These are phyloP conservation scores for Solanum phureja DNA, from an alignment of 257 asterid genomes.

Conservation along the genomic window DNA sequence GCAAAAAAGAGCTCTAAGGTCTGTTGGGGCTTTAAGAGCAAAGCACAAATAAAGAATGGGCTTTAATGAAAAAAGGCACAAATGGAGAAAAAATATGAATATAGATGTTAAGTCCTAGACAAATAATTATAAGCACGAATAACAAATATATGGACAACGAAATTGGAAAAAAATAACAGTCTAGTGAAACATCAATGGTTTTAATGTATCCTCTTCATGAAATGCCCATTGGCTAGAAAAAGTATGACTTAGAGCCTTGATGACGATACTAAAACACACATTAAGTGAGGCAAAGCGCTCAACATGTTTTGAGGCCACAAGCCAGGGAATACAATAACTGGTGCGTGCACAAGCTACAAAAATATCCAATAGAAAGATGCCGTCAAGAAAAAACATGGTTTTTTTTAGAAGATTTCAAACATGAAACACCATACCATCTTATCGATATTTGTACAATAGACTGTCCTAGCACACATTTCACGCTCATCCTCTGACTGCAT, in stretches of 20 bases:
- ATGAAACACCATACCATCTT: slow-evolving; percentile 43
- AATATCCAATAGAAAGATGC: neutral
- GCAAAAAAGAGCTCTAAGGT: neutral
- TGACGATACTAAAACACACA: neutral
- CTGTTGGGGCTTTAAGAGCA: neutral
- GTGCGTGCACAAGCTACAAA: neutral
- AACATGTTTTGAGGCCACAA: neutral
- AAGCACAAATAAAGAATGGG: neutral
- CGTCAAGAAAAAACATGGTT: neutral
- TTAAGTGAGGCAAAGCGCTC: neutral
- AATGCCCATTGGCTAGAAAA: neutral
- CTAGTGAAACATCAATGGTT: neutral
- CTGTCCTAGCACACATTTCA: slow-evolving; percentile 97
- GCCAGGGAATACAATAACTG: neutral
- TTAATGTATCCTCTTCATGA: neutral
- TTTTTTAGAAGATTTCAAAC: neutral
- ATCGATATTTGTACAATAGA: slow-evolving; percentile 92
- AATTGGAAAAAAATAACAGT: neutral
- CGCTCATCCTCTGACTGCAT: slow-evolving; percentile 87
- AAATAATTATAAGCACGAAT: neutral
- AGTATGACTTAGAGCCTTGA: neutral
- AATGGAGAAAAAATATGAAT: neutral
- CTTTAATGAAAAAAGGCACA: neutral
- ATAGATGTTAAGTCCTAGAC: neutral
- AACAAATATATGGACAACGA: neutral